Evolutionary conservation across 345 rosid genomes (phyloP), one percentile per base, ranked within the genome.

Genomic region (Microcos paniculata): DNA sequence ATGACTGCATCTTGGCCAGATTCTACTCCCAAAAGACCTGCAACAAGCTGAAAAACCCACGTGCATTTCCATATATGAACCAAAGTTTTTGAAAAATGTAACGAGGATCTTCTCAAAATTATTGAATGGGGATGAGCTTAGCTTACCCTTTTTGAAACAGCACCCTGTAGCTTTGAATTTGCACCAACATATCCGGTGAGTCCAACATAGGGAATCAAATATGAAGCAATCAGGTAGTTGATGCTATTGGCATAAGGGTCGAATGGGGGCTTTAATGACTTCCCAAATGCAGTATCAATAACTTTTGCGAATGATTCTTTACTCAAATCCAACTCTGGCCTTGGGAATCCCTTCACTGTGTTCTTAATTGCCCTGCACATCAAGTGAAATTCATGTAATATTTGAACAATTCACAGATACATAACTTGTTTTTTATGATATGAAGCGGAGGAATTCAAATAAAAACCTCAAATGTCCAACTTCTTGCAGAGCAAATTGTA

Each of bases 121-220:
- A 12, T 30, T 4, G n/a, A n/a, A n/a, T n/a, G 35, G 40, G n/a
- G 12, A 19, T 42, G 53, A 13, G 40, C 16, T 35, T 35, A 2
- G 45, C 55, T 62, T 80, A 94, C 94, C 91, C 84, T 82, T 49
- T 77, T 89, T 65, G 97, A 84, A 64, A 35, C 21, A 2, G 86
- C 43, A 33, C 84, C 83, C 12, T 76, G 26, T 13, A 94, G 92
- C 45, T 81, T 86, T 2, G 92, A 83, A 56, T 82, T 92, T 16
- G 94, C 92, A n/a, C 95, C 97, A 53, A 88, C 98, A 66, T 91
- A 90, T 6, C 95, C 97, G 0, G 94, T 90, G 73, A 92, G 95
- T 13, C 94, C 95, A 66, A 91, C 92, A 31, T 92, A 94, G 58
- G 97, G 98, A 51, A 94, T 77, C 24, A 88, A n/a, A 75, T 88